Evolutionary conservation across 306 rosid genomes (phyloP), one percentile per base, ranked within the genome.

Genomic region (Casuarina cunninghamiana): DNA sequence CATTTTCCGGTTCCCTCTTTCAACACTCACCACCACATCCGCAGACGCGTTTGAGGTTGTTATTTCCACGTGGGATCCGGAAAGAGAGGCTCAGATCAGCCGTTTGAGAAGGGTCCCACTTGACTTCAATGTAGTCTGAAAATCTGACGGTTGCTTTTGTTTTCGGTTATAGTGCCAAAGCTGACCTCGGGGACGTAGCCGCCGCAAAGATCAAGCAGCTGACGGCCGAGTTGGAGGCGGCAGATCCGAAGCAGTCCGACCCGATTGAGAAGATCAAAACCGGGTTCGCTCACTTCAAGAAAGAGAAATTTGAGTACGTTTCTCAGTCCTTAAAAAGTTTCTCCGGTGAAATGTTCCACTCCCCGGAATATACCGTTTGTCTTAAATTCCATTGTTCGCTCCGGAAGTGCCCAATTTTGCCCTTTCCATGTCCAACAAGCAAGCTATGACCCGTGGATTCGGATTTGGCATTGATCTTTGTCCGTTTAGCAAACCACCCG

Each of bases 241-340:
- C 53, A 38, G 80, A 71, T 53, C 78, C 87, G 4, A 76, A 75
- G 11, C 62, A 55, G 49, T 72, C 78, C 11, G 78, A 90, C 82
- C 85, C 96, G 84, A 88, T 85, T 9, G 88, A 96, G 67, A 87
- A 87, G 86, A 82, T 96, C 85, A 84, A 80, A 79, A 62, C 94
- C 81, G 99, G 99, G 0, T 96, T 96, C 83, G 2, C 39, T 15
- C 87, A 77, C 5, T 96, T 96, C 78, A 96, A 84, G 91, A 88
- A 35, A 6, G 90, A 90, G 83, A 96, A 96, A 87, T 96, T 63
- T 38, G 83, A 81, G 99, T 96, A 88, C 79, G 90, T 79, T 61
- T 12, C 11, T 2, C 2, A 48, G 46, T 50, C 10, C 12, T 51
- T 21, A 6, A 15, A 38, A 13, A 6, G 4, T 53, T 53, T 43